Percentiles rank a stretch among this genome's conserved stretches.
Evolutionary conservation across 768 basidiomycete genomes (phyloP).

Genomic region (Rhizopogon vulgaris): DNA sequence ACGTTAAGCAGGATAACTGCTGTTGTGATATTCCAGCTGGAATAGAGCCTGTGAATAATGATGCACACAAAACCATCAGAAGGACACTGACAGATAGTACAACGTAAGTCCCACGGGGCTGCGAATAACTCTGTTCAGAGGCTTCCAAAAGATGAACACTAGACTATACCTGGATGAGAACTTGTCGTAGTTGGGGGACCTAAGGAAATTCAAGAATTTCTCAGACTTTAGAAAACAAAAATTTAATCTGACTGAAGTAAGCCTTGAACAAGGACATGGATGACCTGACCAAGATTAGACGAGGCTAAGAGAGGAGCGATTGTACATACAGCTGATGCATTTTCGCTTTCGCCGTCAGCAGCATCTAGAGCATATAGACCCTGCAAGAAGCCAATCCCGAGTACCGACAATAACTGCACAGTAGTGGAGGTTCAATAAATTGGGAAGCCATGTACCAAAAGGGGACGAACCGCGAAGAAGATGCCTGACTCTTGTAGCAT

Average conservation of each 20-base stretch:
- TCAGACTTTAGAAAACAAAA: constrained; percentile 1
- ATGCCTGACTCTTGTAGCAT: constrained; percentile 93
- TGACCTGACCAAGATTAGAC: constrained; percentile 36
- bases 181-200: constrained; percentile 62
- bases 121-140: background rate
- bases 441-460: background rate
- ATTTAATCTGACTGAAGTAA: constrained; percentile 58
- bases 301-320: background rate
- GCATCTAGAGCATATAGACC: constrained; percentile 87
- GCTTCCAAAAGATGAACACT: background rate
- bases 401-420: constrained; percentile 66
- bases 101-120: constrained; percentile 59
- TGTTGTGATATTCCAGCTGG: constrained; percentile 78
- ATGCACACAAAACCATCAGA: background rate
- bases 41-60: constrained; percentile 3
- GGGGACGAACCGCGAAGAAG: constrained; percentile 70
- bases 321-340: constrained; percentile 37
- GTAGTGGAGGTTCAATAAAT: background rate
- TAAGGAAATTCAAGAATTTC: constrained; percentile 16
- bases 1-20: constrained; percentile 87
- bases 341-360: constrained; percentile 72
- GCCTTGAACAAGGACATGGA: constrained; percentile 73
- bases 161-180: constrained; percentile 41
- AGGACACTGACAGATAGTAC: constrained; percentile 65
- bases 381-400: constrained; percentile 81